Percentiles rank a stretch among this genome's conserved stretches.
Conservation (phyloP, 2,329 filamentous ascomycete genomes). For the Plectosphaerella plurivora region DNA sequence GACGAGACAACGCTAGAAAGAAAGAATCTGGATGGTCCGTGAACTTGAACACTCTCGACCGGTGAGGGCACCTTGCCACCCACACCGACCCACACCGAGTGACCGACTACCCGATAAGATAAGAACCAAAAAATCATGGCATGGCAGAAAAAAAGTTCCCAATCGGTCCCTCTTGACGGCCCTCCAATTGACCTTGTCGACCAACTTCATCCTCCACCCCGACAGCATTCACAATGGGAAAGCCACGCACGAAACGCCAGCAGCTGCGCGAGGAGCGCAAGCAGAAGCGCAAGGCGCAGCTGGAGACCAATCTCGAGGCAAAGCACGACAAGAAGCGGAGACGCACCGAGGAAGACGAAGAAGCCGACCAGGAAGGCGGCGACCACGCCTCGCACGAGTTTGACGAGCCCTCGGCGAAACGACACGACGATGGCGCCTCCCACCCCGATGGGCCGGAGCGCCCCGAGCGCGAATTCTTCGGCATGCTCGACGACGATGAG, state of each 20-base stretch:
- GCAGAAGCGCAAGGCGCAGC: conserved; percentile 26
- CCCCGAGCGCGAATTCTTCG: conserved; percentile 76
- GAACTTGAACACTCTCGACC: no score
- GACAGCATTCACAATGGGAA: conserved; percentile 28
- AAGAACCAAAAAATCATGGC: conserved; percentile 13
- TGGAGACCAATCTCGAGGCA: conserved; percentile 11
- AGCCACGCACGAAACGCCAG: conserved; percentile 38
- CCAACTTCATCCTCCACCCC: neutral
- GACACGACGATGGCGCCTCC: conserved; percentile 22
- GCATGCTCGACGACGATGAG: conserved; percentile 86
- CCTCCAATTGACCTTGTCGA: conserved; percentile 1
- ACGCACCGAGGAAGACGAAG: conserved; percentile 17
- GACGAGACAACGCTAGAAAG: neutral
- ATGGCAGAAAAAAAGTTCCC: conserved; percentile 1
- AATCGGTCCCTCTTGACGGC: neutral
- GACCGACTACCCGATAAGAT: conserved; percentile 11
- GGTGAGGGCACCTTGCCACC: no score
- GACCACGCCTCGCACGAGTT: conserved; percentile 14
- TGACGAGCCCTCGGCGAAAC: conserved; percentile 9
- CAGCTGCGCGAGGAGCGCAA: conserved; percentile 34
- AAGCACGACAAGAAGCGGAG: conserved; percentile 15
- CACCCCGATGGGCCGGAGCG: conserved; percentile 1
- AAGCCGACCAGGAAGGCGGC: conserved; percentile 14
- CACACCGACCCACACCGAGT: neutral
- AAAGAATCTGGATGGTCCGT: neutral